Base-by-base conservation (phyloP, 352 stramenopile species). In the Elongisporangium anandrum region DNA sequence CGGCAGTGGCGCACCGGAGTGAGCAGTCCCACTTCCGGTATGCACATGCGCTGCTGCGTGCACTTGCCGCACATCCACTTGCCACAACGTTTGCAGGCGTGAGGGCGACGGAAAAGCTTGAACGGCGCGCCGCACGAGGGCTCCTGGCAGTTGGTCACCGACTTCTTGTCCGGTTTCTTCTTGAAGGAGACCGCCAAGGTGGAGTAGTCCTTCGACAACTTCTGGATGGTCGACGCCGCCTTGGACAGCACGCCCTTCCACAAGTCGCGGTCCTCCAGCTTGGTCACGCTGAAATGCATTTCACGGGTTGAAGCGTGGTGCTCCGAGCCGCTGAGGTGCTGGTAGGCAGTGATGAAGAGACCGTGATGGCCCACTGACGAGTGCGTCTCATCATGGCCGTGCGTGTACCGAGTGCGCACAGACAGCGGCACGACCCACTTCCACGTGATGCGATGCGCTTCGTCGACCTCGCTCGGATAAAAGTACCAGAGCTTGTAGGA, bases 401-500 rank as follows among this genome's bases (percentile, higher is more conserved):
- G 86, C 7, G 82, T 92, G 60, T 94, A 95, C 15, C 84, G 76
- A 16, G 68, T 82, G 24, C 74, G 75, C 12, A 95, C 84, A 6
- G 76, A 77, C 24, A 93, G 66, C 19, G 86, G 86, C 0, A 95
- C 72, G 51, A 95, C 91, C 86, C 86, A 95, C 60, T 93, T 91
- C 86, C 86, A 95, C 63, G 87, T 74, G 66, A 95, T 95, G 22
- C 75, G 67, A 34, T 94, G 77, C 4, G 75, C 79, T 61, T 89
- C 79, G 59, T 95, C 85, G 24, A 93, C 79, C 61, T 93, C 84
- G 52, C 79, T 92, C 47, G 86, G 86, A 49, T 94, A 92, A 61
- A 95, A 95, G 66, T 92, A 95, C 86, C 86, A 95, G 19, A 95
- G 58, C 65, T 95, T 95, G 71, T 94, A 85, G 45, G 82, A 91